Evolutionary conservation across 2,329 filamentous ascomycete species (phyloP).

Genomic region (Pestalotiopsis fici): DNA sequence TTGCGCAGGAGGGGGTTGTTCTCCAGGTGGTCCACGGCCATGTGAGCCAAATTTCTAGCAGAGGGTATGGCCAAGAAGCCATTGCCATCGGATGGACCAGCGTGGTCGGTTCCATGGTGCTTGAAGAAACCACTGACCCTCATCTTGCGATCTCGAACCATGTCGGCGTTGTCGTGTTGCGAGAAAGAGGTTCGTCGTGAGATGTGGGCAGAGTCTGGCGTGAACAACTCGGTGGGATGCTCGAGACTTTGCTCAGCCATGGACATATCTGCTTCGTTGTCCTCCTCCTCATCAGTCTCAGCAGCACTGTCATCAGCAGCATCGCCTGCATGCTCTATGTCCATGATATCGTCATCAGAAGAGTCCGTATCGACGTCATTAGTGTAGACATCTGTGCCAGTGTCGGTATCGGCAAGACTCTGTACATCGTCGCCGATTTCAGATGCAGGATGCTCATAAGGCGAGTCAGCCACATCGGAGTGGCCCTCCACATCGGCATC

Average conservation of each 20-base stretch:
- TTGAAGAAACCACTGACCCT: neutral
- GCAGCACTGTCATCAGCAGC: slow-evolving; percentile 12
- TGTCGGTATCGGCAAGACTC: slow-evolving; percentile 39
- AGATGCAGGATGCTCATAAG: slow-evolving; percentile 47
- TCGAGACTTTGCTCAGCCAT: slow-evolving; percentile 31
- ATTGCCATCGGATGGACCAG: neutral
- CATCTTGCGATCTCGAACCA: neutral
- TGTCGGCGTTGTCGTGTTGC: slow-evolving; percentile 10
- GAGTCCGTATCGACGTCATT: slow-evolving; percentile 44
- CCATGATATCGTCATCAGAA: slow-evolving; percentile 33
- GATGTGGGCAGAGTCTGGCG: slow-evolving; percentile 20
- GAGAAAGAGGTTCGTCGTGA: slow-evolving; percentile 12
- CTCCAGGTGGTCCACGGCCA: neutral
- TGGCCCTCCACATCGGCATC: slow-evolving; percentile 55
- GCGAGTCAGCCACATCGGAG: slow-evolving; percentile 49
- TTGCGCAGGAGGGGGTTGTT: neutral
- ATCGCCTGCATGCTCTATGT: slow-evolving; percentile 16
- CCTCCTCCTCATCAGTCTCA: slow-evolving; percentile 16
- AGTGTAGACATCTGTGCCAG: slow-evolving; percentile 48
- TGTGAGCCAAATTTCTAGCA: neutral
- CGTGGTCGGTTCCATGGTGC: neutral
- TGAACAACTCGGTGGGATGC: slow-evolving; percentile 30
- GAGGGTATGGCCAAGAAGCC: neutral
- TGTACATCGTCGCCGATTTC: slow-evolving; percentile 46
- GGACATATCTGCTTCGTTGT: slow-evolving; percentile 19